Base-by-base conservation (phyloP, 2,329 filamentous ascomycete genomes). In the Pseudocercospora pini-densiflorae region DNA sequence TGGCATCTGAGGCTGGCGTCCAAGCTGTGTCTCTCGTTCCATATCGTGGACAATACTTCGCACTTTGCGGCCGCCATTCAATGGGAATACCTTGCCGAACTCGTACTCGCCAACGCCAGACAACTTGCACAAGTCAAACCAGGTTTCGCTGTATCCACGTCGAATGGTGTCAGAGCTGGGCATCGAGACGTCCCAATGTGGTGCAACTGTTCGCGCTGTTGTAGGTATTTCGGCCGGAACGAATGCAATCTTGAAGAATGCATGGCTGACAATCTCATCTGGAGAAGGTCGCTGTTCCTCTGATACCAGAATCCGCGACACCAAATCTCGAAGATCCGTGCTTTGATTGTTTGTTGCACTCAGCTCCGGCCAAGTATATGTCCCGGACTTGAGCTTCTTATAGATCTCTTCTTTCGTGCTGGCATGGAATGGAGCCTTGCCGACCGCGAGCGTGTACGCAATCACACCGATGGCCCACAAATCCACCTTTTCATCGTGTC, bases 401-500 rank as follows among this genome's bases (percentile, higher is more conserved):
- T 95, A 95, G 67, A 95, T 95, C 76, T 94, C 92, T 76, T 95
- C 92, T 19, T 92, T 92, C 47, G 92, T 94, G 12, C 90, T 89
- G 12, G 95, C 97, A 80, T 99, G 95, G 79, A 99, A 99, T 0
- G 95, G 95, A 0, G 95, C 94, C 74, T 94, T 96, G 21, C 95
- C 97, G 7, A 95, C 95, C 55, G 98, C 90, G 88, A 99, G 94
- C 58, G 95, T 96, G 81, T 97, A 98, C 89, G 96, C 93, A 77
- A 99, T 99, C 72, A 99, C 95, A 21, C 96, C 95, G 76, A 99
- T 85, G 53, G 94, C 97, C 96, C 96, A 99, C 63, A 99, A 92
- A 77, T 99, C 95, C 3, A 99, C 95, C 84, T 96, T 97, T 77
- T 98, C 94, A 72, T 97, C 95, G 77, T 99, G 95, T 0, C 95